Base-by-base conservation (phyloP, 2,329 filamentous ascomycete species). In the Aureobasidium sp. region DNA sequence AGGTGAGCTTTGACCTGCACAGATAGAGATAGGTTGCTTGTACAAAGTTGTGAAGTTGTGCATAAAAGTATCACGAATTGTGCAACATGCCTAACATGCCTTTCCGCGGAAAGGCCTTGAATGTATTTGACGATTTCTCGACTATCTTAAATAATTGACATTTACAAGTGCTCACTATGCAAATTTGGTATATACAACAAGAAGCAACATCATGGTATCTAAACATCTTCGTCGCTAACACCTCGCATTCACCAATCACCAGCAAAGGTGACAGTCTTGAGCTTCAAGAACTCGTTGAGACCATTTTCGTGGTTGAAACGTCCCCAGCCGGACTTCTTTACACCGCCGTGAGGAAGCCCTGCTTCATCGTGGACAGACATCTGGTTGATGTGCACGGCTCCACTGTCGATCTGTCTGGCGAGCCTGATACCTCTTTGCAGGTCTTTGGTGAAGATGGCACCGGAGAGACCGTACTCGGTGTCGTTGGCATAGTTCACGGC, bases 401-500 rank as follows among this genome's bases (percentile, higher is more conserved):
- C 90, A 29, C 82, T 81, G 71, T 93, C 77, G 46, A 80, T 74
- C 62, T 74, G 72, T 68, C 70, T 76, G 5, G 78, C 78, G 50
- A 80, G 70, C 52, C 72, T 71, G 39, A 80, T 61, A 1, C 76
- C 78, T 34, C 77, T 66, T 0, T 68, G 74, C 27, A 93, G 74
- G 70, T 90, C 85, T 66, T 82, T 77, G 0, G 89, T 92, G 72
- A 91, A 95, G 1, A 95, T 82, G 0, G 89, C 82, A 3, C 85
- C 81, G 2, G 80, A 79, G 10, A 95, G 80, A 3, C 90, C 90
- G 70, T 92, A 94, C 55, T 91, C 87, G 1, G 87, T 91, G 68
- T 93, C 88, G 70, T 96, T 95, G 15, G 90, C 89, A 20, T 93
- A 77, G 34, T 79, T 76, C 27, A 94, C 74, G 0, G 89, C 90